Conservation (phyloP, 768 basidiomycete genomes). For the Clathrus columnatus region DNA sequence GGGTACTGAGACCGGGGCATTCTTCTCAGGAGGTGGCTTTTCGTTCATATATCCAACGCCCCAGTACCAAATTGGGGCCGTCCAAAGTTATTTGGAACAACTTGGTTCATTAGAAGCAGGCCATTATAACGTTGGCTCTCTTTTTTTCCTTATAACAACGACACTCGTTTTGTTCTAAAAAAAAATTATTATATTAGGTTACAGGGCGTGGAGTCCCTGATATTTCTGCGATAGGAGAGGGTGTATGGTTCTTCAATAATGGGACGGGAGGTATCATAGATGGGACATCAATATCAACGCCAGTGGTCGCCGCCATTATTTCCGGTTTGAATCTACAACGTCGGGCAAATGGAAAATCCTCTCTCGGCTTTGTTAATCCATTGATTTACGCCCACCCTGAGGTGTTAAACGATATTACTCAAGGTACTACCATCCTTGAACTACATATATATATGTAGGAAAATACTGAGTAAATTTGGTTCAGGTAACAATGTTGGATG, state of each 20-base stretch:
- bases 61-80: constrained; percentile 23
- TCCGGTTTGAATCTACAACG: constrained; percentile 27
- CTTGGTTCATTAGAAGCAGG: constrained; percentile 29
- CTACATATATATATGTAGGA: too few species aligned
- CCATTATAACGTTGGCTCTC: not conserved
- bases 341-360: constrained; percentile 18
- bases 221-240: constrained; percentile 14
- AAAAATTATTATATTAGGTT: too few species aligned
- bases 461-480: too few species aligned
- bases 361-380: constrained; percentile 30
- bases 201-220: constrained; percentile 17
- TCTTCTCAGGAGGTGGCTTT: constrained; percentile 15
- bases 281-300: constrained; percentile 27
- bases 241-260: constrained; percentile 8
- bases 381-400: constrained; percentile 24
- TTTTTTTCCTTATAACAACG: not conserved
- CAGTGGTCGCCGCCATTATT: constrained; percentile 26
- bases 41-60: constrained; percentile 11
- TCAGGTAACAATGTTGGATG: constrained; percentile 20
- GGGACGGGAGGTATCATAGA: not conserved
- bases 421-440: too few species aligned
- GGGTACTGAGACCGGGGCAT: constrained; percentile 13
- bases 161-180: not conserved
- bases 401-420: constrained; percentile 22
- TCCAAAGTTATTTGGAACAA: constrained; percentile 22